These are phyloP conservation scores for Colletotrichum neosansevieriae DNA, from an alignment of 2,329 filamentous ascomycete genomes.

Conservation along the genomic window DNA sequence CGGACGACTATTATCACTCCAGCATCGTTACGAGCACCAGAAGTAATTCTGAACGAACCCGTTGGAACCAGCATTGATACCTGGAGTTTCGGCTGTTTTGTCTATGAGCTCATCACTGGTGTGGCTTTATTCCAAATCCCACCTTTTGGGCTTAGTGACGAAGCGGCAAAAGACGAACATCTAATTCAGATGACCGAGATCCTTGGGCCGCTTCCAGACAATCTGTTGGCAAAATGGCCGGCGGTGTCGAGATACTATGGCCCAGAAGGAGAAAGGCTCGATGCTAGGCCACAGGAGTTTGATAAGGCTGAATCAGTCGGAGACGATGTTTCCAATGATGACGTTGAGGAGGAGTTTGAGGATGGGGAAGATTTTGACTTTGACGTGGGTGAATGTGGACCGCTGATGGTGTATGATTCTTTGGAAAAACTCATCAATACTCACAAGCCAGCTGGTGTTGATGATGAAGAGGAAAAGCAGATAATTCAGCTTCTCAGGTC, in stretches of 20 bases:
- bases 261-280: conserved; percentile 10
- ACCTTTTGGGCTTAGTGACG: conserved; percentile 18
- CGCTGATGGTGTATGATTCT: neutral
- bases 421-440: conserved; percentile 18
- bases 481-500: conserved; percentile 5
- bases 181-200: conserved; percentile 40
- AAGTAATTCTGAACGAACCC: neutral
- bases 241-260: conserved; percentile 32
- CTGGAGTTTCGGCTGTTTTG: conserved; percentile 43
- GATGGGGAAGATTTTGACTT: neutral
- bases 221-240: conserved; percentile 37
- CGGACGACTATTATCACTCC: neutral
- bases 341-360: neutral
- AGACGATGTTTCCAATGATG: neutral
- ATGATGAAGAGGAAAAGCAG: conserved; percentile 16
- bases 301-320: conserved; percentile 11
- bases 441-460: conserved; percentile 20
- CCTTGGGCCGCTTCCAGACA: conserved; percentile 39
- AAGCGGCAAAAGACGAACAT: conserved; percentile 31
- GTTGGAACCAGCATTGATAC: conserved; percentile 37
- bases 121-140: conserved; percentile 27
- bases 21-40: conserved; percentile 4
- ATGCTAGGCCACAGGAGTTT: neutral
- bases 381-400: neutral
- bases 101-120: conserved; percentile 41